Conservation (phyloP, 352 stramenopile genomes). For the Globisporangium splendens region DNA sequence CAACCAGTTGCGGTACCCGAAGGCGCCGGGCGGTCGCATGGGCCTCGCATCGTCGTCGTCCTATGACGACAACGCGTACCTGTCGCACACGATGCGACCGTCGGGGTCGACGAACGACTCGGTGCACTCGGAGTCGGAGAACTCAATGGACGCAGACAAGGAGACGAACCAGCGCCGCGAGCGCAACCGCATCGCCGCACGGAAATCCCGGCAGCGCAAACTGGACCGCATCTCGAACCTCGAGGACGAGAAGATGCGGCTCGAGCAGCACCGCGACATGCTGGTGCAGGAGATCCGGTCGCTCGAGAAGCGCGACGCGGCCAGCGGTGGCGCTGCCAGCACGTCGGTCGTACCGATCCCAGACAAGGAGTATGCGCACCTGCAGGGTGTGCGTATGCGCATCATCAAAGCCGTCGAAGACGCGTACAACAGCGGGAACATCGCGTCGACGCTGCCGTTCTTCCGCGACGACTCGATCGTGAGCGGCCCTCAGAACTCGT, state of each 20-base stretch:
- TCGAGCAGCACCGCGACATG: slow-evolving; percentile 86
- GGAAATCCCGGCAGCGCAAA: slow-evolving; percentile 82
- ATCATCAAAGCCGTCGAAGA: slow-evolving; percentile 82
- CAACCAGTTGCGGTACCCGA: slow-evolving; percentile 41
- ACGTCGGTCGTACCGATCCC: slow-evolving; percentile 65
- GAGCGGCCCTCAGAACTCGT: slow-evolving; percentile 82
- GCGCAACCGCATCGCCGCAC: slow-evolving; percentile 79
- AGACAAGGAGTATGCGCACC: slow-evolving; percentile 72
- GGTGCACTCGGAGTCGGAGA: slow-evolving; percentile 64
- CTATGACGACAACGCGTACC: slow-evolving; percentile 68
- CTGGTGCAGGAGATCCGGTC: slow-evolving; percentile 82
- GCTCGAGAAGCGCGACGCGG: slow-evolving; percentile 75
- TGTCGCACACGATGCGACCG: slow-evolving; percentile 27
- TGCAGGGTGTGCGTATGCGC: slow-evolving; percentile 70
- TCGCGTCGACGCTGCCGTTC: slow-evolving; percentile 71
- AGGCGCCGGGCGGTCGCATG: slow-evolving; percentile 13
- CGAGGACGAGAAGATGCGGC: slow-evolving; percentile 84
- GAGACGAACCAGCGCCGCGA: slow-evolving; percentile 81
- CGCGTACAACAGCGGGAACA: slow-evolving; percentile 78
- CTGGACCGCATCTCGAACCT: slow-evolving; percentile 84
- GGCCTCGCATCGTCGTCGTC: slow-evolving; percentile 20
- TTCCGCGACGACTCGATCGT: slow-evolving; percentile 88
- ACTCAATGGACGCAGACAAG: slow-evolving; percentile 50
- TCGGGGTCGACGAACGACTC: slow-evolving; percentile 59
- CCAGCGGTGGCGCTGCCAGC: slow-evolving; percentile 18